Conservation (phyloP, 768 basidiomycete genomes). For the Amanita muscaria region DNA sequence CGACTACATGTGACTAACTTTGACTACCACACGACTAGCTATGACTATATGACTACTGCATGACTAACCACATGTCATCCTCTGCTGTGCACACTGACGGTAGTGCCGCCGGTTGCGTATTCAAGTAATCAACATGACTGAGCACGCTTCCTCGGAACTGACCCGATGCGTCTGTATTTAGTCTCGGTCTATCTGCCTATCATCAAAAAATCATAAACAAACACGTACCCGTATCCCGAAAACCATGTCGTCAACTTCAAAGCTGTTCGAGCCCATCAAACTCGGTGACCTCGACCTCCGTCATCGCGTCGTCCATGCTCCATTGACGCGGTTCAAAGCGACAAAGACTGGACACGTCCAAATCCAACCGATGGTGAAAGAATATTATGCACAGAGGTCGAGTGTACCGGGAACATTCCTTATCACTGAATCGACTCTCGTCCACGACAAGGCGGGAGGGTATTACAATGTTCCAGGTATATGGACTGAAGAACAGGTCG, state of each 20-base stretch:
- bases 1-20: no score
- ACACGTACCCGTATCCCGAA: no score
- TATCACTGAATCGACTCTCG: conserved; percentile 44
- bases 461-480: conserved; percentile 42
- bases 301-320: conserved; percentile 48
- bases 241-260: conserved; percentile 12
- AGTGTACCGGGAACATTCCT: conserved; percentile 39
- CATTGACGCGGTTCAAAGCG: conserved; percentile 39
- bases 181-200: no score
- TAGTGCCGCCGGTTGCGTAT: no score
- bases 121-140: no score
- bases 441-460: conserved; percentile 37
- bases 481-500: conserved; percentile 45
- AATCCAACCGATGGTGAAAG: conserved; percentile 25
- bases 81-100: no score
- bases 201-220: no score
- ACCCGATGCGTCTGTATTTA: no score
- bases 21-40: no score
- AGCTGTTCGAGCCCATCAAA: conserved; percentile 38
- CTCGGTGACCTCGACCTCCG: conserved; percentile 33
- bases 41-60: no score
- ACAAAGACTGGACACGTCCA: conserved; percentile 26
- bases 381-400: conserved; percentile 40
- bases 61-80: no score
- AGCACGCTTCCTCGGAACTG: no score